These are phyloP conservation scores for Fusarium pseudograminearum DNA, from an alignment of 2,329 filamentous ascomycete species.

Conservation along the genomic window DNA sequence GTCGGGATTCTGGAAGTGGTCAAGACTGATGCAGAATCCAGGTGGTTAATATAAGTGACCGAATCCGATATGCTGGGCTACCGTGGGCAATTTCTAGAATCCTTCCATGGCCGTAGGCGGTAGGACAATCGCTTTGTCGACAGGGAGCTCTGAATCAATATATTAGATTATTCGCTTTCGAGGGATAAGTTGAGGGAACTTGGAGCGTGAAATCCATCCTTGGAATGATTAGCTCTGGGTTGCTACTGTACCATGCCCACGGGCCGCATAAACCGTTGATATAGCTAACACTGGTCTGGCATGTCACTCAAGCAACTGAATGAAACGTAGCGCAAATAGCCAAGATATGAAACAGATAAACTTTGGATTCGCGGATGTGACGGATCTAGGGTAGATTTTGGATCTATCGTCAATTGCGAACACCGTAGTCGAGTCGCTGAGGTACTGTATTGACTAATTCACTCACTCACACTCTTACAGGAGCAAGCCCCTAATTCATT, in stretches of 20 bases:
- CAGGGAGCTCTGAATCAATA: neutral
- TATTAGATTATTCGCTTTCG: neutral
- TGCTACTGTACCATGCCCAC: neutral
- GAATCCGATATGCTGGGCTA: slow-evolving; percentile 1
- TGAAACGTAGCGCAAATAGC: slow-evolving; percentile 23
- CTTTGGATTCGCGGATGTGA: slow-evolving; percentile 23
- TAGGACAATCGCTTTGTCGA: neutral
- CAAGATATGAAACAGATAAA: slow-evolving; percentile 12
- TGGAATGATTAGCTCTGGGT: neutral
- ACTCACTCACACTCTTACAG: neutral
- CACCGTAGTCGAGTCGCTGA: neutral
- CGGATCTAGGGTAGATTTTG: slow-evolving; percentile 19
- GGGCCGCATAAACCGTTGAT: slow-evolving; percentile 2
- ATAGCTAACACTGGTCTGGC: neutral
- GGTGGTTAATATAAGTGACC: slow-evolving; percentile 27
- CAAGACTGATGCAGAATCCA: slow-evolving; percentile 32
- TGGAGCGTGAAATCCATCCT: neutral
- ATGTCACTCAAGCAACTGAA: slow-evolving; percentile 13
- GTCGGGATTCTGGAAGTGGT: slow-evolving; percentile 25
- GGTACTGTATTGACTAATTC: neutral
- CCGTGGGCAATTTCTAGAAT: slow-evolving; percentile 26
- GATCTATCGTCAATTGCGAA: slow-evolving; percentile 9
- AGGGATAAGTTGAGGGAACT: neutral
- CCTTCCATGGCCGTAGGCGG: neutral
- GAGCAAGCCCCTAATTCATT: slow-evolving; percentile 1